These are phyloP conservation scores for Xylaria sp. DNA, from an alignment of 2,329 filamentous ascomycete species.

Conservation along the genomic window DNA sequence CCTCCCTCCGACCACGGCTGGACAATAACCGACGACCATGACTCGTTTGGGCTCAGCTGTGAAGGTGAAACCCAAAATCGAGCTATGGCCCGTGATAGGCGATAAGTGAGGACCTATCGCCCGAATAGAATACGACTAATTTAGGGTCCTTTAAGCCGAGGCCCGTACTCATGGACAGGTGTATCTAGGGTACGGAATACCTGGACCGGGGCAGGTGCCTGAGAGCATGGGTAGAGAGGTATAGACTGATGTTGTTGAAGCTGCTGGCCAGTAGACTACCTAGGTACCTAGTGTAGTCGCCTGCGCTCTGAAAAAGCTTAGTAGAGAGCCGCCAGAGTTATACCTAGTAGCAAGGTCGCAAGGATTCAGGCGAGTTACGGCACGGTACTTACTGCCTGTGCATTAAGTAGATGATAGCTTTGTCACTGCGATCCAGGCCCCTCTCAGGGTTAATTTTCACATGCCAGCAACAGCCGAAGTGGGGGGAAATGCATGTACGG, in stretches of 20 bases:
- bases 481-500: not conserved
- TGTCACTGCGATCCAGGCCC: not conserved
- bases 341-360: too few relatives aligned
- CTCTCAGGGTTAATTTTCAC: not conserved
- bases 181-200: too few relatives aligned
- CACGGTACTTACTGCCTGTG: too few relatives aligned
- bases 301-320: not conserved
- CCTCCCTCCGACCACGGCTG: conserved; percentile 10
- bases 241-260: too few relatives aligned
- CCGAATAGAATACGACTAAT: not conserved
- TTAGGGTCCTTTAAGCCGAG: conserved; percentile 20
- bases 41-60: conserved; percentile 10
- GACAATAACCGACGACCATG: not conserved
- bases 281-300: too few relatives aligned
- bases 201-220: too few relatives aligned
- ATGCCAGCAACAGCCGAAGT: not conserved
- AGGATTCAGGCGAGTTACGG: too few relatives aligned
- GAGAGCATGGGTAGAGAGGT: too few relatives aligned
- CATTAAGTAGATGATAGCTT: too few relatives aligned
- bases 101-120: not conserved
- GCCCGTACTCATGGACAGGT: too few relatives aligned
- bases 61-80: conserved; percentile 1
- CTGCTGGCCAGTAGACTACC: too few relatives aligned
- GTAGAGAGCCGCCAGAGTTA: too few relatives aligned
- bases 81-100: not conserved